Evolutionary conservation across 768 basidiomycete species (phyloP).

Genomic region (Mycena maculata): DNA sequence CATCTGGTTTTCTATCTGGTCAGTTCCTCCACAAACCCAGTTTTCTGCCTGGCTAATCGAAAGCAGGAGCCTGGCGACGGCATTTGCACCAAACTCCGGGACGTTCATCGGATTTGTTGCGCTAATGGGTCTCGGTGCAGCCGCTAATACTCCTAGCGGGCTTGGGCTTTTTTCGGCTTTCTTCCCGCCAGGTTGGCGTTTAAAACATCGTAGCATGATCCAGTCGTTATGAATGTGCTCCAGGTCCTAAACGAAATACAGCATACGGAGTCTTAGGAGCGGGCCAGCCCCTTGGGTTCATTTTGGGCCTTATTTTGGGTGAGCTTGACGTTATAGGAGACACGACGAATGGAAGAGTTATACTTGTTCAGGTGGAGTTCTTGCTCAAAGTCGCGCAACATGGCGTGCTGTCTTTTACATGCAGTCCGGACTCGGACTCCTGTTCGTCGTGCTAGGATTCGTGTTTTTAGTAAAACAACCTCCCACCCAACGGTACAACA

Average conservation of each 20-base stretch:
- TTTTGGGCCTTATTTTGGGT: slow-evolving; percentile 48
- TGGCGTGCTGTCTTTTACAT: slow-evolving; percentile 50
- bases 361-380: slow-evolving; percentile 42
- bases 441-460: slow-evolving; percentile 42
- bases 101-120: slow-evolving; percentile 47
- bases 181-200: slow-evolving; percentile 39
- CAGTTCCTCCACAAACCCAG: background rate
- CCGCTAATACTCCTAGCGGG: slow-evolving; percentile 49
- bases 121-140: slow-evolving; percentile 46
- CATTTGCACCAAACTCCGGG: slow-evolving; percentile 42
- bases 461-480: slow-evolving; percentile 34
- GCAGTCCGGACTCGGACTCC: slow-evolving; percentile 44
- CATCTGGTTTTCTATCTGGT: slow-evolving; percentile 47
- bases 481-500: slow-evolving; percentile 41
- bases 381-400: slow-evolving; percentile 44
- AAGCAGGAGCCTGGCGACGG: slow-evolving; percentile 43
- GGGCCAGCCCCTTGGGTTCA: slow-evolving; percentile 48
- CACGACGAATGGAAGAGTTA: background rate
- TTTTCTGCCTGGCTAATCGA: background rate
- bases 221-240: background rate
- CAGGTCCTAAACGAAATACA: slow-evolving; percentile 42
- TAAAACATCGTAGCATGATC: background rate
- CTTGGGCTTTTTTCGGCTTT: slow-evolving; percentile 40
- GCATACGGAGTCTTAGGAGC: slow-evolving; percentile 50
- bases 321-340: background rate